Base-by-base conservation (phyloP, 2,329 filamentous ascomycete genomes). In the Beauveria australis region DNA sequence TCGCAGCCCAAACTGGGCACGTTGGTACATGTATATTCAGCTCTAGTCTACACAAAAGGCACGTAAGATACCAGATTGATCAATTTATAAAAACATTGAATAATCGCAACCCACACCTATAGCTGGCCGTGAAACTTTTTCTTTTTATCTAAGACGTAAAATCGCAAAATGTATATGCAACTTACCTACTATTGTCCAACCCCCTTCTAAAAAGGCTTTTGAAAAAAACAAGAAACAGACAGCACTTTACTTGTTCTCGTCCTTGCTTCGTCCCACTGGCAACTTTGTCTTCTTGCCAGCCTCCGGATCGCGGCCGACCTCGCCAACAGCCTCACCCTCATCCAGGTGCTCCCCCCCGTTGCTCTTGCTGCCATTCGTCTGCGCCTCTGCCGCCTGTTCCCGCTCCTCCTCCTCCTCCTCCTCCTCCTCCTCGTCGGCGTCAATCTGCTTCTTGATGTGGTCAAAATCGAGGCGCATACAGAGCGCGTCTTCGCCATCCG, bases 401-500 rank as follows among this genome's bases (percentile, higher is more conserved):
- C 74, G 75, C 63, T 77, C 75, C 63, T 77, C 75, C 60, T 74
- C 71, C 43, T 22, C n/a, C n/a, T n/a, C n/a, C n/a, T n/a, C n/a
- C n/a, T n/a, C n/a, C 22, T 24, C 22, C 63, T 77, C 75, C 63
- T 77, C 75, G 60, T 74, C 76, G 24, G 74, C 77, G 51, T 80
- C 72, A 58, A 78, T 69, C 70, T 77, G 75, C 62, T 78, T 76
- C 63, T 78, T 74, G 71, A 89, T 80, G 66, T 81, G 78, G 62
- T 82, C 78, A 48, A 99, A 81, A 69, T 97, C 89, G 73, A 96
- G 89, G 64, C 87, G 87, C 94, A 99, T 99, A 71, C 86, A 89
- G 72, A 87, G 96, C 43, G 94, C 94, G 78, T 99, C 91, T 78
- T 99, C 94, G 63, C 93, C 93, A 74, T 99, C 94, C 61, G 94